Evolutionary conservation across 192 early-diverging fungal species (phyloP), one percentile per base, ranked within the genome.

Genomic region (Backusella tuberculispora): DNA sequence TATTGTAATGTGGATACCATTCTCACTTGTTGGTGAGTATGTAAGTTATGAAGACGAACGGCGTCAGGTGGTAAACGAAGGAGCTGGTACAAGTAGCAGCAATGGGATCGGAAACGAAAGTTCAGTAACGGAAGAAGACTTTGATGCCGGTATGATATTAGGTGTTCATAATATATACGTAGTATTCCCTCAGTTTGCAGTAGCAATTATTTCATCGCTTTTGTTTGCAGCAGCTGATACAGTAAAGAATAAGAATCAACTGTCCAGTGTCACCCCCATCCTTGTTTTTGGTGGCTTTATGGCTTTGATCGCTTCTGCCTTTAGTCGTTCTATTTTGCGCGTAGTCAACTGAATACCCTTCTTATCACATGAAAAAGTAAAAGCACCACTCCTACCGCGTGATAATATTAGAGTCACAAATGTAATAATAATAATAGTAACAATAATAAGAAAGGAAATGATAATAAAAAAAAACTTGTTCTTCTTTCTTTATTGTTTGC

Each of bases 131-230:
- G 24, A 24, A 13, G 38, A 64, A 60, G 77, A 78, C 1, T 66
- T 78, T 24, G 77, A 78, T 67, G 87, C 92, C 0, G 92, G 92
- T 13, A 85, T 95, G 45, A 87, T 96, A 4, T 82, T 97, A 41
- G 97, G 96, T 8, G 93, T 97, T 26, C 95, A 96, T 84, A 99
- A 99, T 80, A 91, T 97, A 74, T 97, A 94, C 76, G 92, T 97
- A 44, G 94, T 96, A 8, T 72, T 96, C 47, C 97, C 97, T n/a
- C 97, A 99, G 80, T 95, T 99, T 78, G 78, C 91, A 6, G 89
- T 90, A 12, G 92, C 93, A 0, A 82, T 95, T 42, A 77, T 94
- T 40, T 90, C 89, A 66, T 87, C 89, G 71, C 72, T 93, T 17
- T 79, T 97, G 15, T 95, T 97, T 80, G 88, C 82, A 14, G 42